Percentiles rank a stretch among this genome's conserved stretches.
Evolutionary conservation across 169 alveolate genomes (phyloP).

Genomic region (Plasmodium chabaudi): DNA sequence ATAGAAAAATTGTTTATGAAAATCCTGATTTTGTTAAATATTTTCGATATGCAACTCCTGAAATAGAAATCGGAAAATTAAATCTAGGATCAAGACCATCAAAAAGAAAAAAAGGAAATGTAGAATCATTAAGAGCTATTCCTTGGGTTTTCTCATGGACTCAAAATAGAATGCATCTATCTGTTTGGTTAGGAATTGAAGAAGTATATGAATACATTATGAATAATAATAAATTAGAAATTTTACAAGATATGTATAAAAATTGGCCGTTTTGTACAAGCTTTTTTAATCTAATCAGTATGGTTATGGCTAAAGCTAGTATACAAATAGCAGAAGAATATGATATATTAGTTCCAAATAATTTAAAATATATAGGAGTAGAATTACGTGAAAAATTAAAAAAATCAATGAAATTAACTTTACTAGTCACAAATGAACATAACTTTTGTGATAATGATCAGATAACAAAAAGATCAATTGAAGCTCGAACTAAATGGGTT

Average conservation of each 20-base stretch:
- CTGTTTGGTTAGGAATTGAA: constrained; percentile 90
- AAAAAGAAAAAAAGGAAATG: constrained; percentile 87
- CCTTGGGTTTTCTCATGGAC: constrained; percentile 93
- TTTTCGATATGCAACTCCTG: constrained; percentile 89
- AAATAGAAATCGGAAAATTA: constrained; percentile 86
- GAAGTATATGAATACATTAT: constrained; percentile 77
- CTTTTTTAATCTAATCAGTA: constrained; percentile 86
- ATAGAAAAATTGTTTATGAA: constrained; percentile 82
- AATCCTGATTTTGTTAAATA: constrained; percentile 84
- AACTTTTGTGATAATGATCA: constrained; percentile 81
- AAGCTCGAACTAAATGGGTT: constrained; percentile 77
- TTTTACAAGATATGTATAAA: constrained; percentile 83
- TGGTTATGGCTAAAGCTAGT: constrained; percentile 86
- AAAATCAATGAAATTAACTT: constrained; percentile 75
- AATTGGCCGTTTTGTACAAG: constrained; percentile 89
- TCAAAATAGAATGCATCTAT: constrained; percentile 86
- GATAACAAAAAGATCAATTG: constrained; percentile 77
- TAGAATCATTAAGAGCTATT: constrained; percentile 89
- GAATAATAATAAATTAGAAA: constrained; percentile 44
- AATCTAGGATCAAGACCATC: constrained; percentile 89
- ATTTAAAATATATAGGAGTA: constrained; percentile 66
- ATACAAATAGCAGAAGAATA: constrained; percentile 80
- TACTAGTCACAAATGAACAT: constrained; percentile 80
- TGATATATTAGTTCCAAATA: constrained; percentile 79
- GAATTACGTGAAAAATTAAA: constrained; percentile 60